Percentiles rank a stretch among this genome's conserved stretches.
Conservation (phyloP, 176 grass and related monocot genomes). For the Cocos nucifera region DNA sequence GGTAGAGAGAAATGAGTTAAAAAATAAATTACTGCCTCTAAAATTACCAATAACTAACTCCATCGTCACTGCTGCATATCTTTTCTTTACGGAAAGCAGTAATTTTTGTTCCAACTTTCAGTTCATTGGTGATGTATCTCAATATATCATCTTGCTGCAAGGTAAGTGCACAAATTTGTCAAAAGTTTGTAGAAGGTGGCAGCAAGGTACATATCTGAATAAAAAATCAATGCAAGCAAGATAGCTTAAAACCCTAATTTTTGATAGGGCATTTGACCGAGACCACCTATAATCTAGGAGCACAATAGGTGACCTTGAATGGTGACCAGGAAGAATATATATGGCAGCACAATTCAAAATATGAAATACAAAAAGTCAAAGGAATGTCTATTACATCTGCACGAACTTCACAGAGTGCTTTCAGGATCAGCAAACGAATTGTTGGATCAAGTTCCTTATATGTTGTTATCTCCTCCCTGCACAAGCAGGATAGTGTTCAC, state of each 20-base stretch:
- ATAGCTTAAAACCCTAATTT: no score
- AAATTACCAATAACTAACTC: conserved; percentile 64
- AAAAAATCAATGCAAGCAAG: no score
- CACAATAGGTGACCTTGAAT: no score
- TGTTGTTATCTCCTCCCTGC: conserved; percentile 52
- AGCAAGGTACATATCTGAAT: no score
- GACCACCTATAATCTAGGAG: no score
- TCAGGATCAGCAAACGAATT: conserved; percentile 63
- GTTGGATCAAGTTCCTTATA: conserved; percentile 64
- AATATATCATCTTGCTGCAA: conserved; percentile 79
- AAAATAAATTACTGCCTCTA: conserved; percentile 17
- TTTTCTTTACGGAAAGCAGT: conserved; percentile 66
- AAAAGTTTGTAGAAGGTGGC: background rate
- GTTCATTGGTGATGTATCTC: conserved; percentile 51
- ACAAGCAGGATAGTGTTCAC: conserved; percentile 7
- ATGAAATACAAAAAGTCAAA: no score
- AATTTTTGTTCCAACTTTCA: conserved; percentile 61
- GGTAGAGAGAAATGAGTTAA: background rate
- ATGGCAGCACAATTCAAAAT: no score
- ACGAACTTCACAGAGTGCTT: conserved; percentile 88
- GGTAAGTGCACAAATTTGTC: conserved; percentile 12
- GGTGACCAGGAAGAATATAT: no score
- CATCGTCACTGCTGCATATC: conserved; percentile 35
- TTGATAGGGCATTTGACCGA: no score
- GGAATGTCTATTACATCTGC: conserved; percentile 40